Conservation (phyloP, 192 early-diverging fungal species). For the Chytriomyces hyalinus region DNA sequence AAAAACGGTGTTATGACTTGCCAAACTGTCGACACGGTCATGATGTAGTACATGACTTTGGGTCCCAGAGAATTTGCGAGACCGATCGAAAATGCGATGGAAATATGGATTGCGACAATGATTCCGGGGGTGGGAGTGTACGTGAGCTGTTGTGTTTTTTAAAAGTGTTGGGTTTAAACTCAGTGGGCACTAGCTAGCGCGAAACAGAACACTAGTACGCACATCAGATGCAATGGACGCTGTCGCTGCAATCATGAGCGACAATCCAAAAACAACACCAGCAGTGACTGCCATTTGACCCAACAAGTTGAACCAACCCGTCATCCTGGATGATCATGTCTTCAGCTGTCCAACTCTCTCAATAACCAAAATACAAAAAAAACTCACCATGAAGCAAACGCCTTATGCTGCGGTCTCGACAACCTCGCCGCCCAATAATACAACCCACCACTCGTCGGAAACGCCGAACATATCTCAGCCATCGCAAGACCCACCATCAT, state of each 20-base stretch:
- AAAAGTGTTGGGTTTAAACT: too few relatives aligned
- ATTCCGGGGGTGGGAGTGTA: neutral
- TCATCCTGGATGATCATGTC: conserved; percentile 2
- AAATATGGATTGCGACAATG: conserved; percentile 10
- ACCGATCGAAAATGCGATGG: neutral
- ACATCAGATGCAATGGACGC: conserved; percentile 17
- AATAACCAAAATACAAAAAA: neutral
- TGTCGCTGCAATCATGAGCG: conserved; percentile 21
- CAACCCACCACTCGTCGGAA: conserved; percentile 38
- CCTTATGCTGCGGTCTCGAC: conserved; percentile 26
- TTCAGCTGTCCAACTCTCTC: too few relatives aligned
- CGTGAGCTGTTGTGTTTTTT: neutral
- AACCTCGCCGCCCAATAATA: conserved; percentile 41
- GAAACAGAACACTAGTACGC: neutral
- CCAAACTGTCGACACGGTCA: conserved; percentile 30
- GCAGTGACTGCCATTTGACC: conserved; percentile 39
- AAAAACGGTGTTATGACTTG: conserved; percentile 38
- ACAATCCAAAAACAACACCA: conserved; percentile 15
- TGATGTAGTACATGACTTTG: conserved; percentile 25
- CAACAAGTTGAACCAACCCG: conserved; percentile 44
- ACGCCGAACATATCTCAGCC: conserved; percentile 46
- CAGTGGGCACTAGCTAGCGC: neutral
- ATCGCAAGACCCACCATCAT: conserved; percentile 26
- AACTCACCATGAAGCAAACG: conserved; percentile 31
- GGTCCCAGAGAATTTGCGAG: conserved; percentile 22